phyloP scores from a whole-genome alignment of 2,329 filamentous ascomycete genomes.

The Chaetomiaceae sp. region DNA sequence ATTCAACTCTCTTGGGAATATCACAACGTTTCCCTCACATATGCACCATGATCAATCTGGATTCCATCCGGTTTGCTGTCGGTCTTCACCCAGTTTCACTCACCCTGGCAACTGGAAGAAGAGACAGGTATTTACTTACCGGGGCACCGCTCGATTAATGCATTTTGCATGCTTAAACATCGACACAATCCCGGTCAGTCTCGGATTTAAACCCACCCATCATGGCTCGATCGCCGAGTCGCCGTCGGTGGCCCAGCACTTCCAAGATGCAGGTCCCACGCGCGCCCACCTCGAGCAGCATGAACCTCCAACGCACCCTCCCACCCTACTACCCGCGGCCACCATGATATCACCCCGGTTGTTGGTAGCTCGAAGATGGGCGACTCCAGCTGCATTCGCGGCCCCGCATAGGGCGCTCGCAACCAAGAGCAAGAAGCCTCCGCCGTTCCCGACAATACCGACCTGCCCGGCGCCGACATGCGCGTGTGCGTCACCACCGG shows the following conservation, averaged over 20 bases:
- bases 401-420: conserved; percentile 2
- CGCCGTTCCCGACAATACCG: conserved; percentile 40
- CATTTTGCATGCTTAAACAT: conserved; percentile 3
- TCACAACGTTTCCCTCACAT: no score
- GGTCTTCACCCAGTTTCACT: no score
- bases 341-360: conserved; percentile 13
- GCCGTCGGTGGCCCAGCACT: background rate
- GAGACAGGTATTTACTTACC: conserved; percentile 3
- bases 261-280: background rate
- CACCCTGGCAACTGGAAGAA: background rate
- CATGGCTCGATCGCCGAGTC: conserved; percentile 4
- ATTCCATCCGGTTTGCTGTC: no score
- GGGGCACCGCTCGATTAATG: background rate
- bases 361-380: conserved; percentile 6
- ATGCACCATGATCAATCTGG: background rate
- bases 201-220: conserved; percentile 11
- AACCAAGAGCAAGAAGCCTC: conserved; percentile 20
- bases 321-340: conserved; percentile 1
- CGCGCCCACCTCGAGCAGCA: background rate
- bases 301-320: background rate
- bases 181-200: background rate
- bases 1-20: no score
- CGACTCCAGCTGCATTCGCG: background rate
- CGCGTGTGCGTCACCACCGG: conserved; percentile 62
- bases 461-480: conserved; percentile 74